A percentile compares a stretch with the other conserved stretches of the same genome.
Evolutionary conservation across 2,329 filamentous ascomycete species (phyloP).

Genomic region (Scopulariopsis brevicaulis): DNA sequence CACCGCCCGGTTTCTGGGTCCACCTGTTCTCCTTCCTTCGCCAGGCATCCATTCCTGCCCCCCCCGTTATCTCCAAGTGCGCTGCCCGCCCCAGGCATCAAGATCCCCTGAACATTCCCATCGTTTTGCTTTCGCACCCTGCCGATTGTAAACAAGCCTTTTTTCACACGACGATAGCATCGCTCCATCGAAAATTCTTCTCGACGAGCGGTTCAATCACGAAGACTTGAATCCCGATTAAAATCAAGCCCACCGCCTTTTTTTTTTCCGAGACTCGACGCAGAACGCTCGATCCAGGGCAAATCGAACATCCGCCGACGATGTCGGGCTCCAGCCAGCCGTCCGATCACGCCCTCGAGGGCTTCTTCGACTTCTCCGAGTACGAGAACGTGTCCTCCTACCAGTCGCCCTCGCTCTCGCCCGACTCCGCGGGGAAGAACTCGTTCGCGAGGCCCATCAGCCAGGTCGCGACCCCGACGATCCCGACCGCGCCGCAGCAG

Average conservation of each 20-base stretch:
- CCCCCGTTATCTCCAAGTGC: constrained; percentile 1
- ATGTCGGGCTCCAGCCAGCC: constrained; percentile 30
- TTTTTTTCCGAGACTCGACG: not conserved
- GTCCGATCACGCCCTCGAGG: constrained; percentile 39
- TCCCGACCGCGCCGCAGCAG: constrained; percentile 42
- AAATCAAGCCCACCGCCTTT: not conserved
- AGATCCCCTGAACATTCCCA: not conserved
- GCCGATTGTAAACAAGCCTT: not conserved
- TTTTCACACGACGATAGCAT: not conserved
- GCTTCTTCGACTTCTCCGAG: constrained; percentile 47
- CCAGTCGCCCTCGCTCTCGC: constrained; percentile 49
- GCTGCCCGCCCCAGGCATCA: constrained; percentile 1
- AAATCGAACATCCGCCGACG: constrained; percentile 3
- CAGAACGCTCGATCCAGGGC: not conserved
- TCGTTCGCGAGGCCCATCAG: constrained; percentile 39
- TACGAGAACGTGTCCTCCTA: constrained; percentile 49
- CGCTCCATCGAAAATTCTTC: not conserved
- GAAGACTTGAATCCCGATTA: not conserved
- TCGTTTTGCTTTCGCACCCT: not conserved
- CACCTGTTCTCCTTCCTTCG: constrained; percentile 3
- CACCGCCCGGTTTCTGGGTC: not conserved
- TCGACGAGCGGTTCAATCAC: not conserved
- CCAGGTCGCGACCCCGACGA: constrained; percentile 41
- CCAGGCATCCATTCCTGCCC: constrained; percentile 4
- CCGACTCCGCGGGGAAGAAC: constrained; percentile 38